Base-by-base conservation (phyloP, 495 filamentous ascomycete genomes). In the Neurospora terricola region DNA sequence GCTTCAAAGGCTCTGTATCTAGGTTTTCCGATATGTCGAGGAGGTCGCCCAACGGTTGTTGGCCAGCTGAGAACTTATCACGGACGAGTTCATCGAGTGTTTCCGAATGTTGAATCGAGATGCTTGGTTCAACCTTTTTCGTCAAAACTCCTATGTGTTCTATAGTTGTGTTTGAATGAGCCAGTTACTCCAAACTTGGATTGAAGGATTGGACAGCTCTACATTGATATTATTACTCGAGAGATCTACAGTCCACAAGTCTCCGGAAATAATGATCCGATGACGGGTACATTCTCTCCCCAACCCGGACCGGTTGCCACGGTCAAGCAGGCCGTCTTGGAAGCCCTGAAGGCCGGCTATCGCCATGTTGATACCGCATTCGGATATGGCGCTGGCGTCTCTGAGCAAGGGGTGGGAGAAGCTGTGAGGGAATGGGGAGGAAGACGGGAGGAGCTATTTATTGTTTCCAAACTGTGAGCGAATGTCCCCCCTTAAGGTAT, bases 311-410 rank as follows among this genome's bases (percentile, higher is more conserved):
- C 39, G 6, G 78, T 80, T 70, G 72, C 76, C 23, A 73, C 73
- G 48, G 78, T 80, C 43, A 81, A 81, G 37, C 75, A 82, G 10
- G 78, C 79, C 2, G 81, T 82, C 12, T 80, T 78, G 43, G 69
- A 70, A 21, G 81, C 83, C 11, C 73, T 84, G 27, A 73, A 77
- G 6, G 54, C 73, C 16, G 81, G 84, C 0, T 83, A 84, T 73
- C 76, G 80, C 21, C 82, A 84, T 43, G 80, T 85, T 30, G 83
- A 85, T 69, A 77, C 77, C 12, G 83, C 83, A 21, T 76, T 78
- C 71, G 76, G 80, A 5, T 85, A 86, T 39, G 77, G 79, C 10
- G 14, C 39, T 16, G 39, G 39, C 14, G 42, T 43, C 16, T 84
- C 83, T 62, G 83, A 84, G 72, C 77, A 73, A 23, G 82, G 83